Evolutionary conservation across 2,329 filamentous ascomycete species (phyloP).

Genomic region (Periconia macrospinosa): DNA sequence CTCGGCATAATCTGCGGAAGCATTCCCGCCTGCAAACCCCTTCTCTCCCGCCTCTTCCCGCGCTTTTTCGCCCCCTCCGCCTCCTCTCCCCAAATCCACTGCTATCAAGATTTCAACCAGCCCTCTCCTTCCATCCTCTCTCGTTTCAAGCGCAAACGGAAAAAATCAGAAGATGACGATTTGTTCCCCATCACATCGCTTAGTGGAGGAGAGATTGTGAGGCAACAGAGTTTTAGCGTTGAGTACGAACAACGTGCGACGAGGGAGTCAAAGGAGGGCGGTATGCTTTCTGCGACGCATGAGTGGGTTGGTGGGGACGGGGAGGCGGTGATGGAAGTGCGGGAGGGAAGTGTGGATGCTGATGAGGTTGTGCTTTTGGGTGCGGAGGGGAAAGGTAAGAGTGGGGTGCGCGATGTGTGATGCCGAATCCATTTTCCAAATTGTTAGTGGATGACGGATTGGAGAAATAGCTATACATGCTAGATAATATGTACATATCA

Average conservation of each 20-base stretch:
- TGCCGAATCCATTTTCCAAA: too few species aligned
- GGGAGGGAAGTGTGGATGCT: too few species aligned
- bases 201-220: not conserved
- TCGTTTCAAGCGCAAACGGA: not conserved
- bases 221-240: not conserved
- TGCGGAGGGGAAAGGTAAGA: too few species aligned
- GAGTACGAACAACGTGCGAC: not conserved
- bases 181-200: not conserved
- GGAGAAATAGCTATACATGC: too few species aligned
- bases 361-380: too few species aligned
- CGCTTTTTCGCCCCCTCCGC: constrained; percentile 6
- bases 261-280: not conserved
- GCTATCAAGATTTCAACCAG: too few species aligned
- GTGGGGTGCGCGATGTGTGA: too few species aligned
- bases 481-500: too few species aligned
- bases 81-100: not conserved
- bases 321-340: too few species aligned
- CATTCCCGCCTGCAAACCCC: constrained; percentile 22
- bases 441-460: too few species aligned
- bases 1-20: constrained; percentile 25
- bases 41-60: constrained; percentile 15
- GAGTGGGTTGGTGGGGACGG: too few species aligned
- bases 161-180: not conserved
- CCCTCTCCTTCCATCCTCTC: not conserved
- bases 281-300: not conserved